Conservation (phyloP, 202 grass and related monocot genomes). For the Carex arenaria region DNA sequence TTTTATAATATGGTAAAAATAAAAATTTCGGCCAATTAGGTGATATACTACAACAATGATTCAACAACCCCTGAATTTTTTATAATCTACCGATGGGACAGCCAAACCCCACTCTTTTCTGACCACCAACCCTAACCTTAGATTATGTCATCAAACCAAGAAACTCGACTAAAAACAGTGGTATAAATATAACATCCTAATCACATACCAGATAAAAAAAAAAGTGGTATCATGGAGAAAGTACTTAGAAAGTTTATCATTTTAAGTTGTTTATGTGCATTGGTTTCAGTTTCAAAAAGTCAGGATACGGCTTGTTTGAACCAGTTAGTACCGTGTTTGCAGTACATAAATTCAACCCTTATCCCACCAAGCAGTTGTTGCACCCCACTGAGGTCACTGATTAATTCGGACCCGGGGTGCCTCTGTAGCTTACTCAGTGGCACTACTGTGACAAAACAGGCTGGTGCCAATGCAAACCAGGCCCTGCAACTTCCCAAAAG, state of each 20-base stretch:
- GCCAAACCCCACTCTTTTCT: slow-evolving; percentile 8
- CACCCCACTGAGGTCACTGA: slow-evolving; percentile 21
- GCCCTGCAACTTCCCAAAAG: slow-evolving; percentile 9
- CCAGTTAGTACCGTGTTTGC: slow-evolving; percentile 26
- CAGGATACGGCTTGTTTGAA: slow-evolving; percentile 26
- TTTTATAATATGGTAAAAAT: no score
- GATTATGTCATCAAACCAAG: background rate
- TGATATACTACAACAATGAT: slow-evolving; percentile 14
- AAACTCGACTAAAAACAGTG: background rate
- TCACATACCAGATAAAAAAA: background rate
- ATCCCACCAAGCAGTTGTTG: slow-evolving; percentile 28
- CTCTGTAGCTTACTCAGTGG: slow-evolving; percentile 24
- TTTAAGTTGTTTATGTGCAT: slow-evolving; percentile 5
- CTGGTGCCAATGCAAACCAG: slow-evolving; percentile 14
- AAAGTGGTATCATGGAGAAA: slow-evolving; percentile 8
- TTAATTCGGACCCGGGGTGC: slow-evolving; percentile 8
- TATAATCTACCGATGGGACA: background rate
- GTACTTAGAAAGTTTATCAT: background rate
- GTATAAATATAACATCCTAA: background rate
- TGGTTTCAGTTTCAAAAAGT: slow-evolving; percentile 6
- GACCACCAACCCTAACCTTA: slow-evolving; percentile 20
- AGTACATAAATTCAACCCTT: slow-evolving; percentile 20
- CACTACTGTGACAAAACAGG: slow-evolving; percentile 9
- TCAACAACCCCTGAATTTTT: background rate
- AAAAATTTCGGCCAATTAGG: background rate